Percentiles rank a stretch among this genome's conserved stretches.
phyloP scores from a whole-genome alignment of 371 early-diverging fungal genomes.

The Mortierella sp. region DNA sequence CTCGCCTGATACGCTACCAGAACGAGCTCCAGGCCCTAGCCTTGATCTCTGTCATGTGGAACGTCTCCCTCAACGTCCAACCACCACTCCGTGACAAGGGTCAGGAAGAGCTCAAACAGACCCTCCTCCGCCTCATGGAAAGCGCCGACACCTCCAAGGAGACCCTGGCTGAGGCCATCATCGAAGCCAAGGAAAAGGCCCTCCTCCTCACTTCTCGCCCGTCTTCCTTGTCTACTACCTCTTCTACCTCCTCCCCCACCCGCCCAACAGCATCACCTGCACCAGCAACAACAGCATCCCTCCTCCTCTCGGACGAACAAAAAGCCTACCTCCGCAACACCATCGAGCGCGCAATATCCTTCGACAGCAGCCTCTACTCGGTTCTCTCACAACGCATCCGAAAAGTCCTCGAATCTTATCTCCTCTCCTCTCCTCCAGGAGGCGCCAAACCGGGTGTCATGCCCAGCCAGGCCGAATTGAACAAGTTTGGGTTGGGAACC shows the following conservation, averaged over 20 bases:
- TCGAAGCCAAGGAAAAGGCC: constrained; percentile 42
- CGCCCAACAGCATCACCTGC: constrained; percentile 11
- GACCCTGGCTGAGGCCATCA: constrained; percentile 24
- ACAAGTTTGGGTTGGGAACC: constrained; percentile 33
- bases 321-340: constrained; percentile 22
- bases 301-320: constrained; percentile 30
- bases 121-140: constrained; percentile 40
- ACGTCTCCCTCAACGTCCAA: constrained; percentile 23
- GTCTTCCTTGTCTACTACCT: background rate
- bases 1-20: constrained; percentile 40
- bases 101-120: constrained; percentile 27
- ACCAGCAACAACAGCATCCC: background rate
- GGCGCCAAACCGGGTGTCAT: constrained; percentile 12
- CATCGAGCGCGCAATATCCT: constrained; percentile 24
- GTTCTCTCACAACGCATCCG: constrained; percentile 35
- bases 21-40: constrained; percentile 48
- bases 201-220: constrained; percentile 16
- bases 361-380: constrained; percentile 34
- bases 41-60: constrained; percentile 33
- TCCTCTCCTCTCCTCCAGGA: constrained; percentile 11
- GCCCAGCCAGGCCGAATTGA: constrained; percentile 21
- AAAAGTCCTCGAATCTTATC: constrained; percentile 21
- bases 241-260: background rate
- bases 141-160: constrained; percentile 26
- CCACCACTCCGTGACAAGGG: constrained; percentile 23